Evolutionary conservation across 2,329 filamentous ascomycete genomes (phyloP).

Genomic region (Cercospora sesami): DNA sequence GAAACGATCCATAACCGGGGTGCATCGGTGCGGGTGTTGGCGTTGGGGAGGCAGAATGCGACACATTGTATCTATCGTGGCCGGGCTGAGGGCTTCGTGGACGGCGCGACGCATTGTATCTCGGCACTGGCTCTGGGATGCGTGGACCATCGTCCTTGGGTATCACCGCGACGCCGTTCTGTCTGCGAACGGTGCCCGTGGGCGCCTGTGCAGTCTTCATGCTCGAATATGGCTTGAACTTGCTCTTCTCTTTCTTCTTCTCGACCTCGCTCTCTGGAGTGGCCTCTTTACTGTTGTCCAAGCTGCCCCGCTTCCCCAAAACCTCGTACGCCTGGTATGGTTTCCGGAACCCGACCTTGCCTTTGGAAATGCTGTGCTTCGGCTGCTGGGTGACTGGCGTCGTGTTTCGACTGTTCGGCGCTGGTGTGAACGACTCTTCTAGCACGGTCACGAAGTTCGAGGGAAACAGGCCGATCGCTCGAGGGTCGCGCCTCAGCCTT

Average conservation of each 20-base stretch:
- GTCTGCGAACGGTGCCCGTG: constrained; percentile 34
- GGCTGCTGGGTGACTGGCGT: constrained; percentile 52
- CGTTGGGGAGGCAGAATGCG: constrained; percentile 43
- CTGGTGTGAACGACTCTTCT: constrained; percentile 77
- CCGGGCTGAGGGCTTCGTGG: constrained; percentile 31
- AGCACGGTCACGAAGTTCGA: constrained; percentile 96
- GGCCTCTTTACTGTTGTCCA: constrained; percentile 33
- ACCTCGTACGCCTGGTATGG: constrained; percentile 63
- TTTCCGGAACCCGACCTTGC: constrained; percentile 61
- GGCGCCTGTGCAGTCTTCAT: constrained; percentile 51
- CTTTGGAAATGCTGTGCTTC: constrained; percentile 52
- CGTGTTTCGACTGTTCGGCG: constrained; percentile 59
- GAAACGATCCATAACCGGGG: constrained; percentile 34
- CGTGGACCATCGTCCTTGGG: constrained; percentile 33
- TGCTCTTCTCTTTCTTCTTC: constrained; percentile 40
- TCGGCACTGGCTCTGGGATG: constrained; percentile 38
- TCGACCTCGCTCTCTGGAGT: constrained; percentile 37
- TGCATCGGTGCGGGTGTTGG: constrained; percentile 39
- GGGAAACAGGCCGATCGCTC: constrained; percentile 89
- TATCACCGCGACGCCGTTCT: constrained; percentile 24
- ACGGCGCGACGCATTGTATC: constrained; percentile 28
- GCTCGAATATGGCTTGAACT: constrained; percentile 51
- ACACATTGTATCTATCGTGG: constrained; percentile 17
- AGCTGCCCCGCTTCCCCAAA: constrained; percentile 27
- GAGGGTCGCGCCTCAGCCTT: constrained; percentile 80